Evolutionary conservation across 768 basidiomycete species (phyloP).

Genomic region (Boletus reticuloceps): DNA sequence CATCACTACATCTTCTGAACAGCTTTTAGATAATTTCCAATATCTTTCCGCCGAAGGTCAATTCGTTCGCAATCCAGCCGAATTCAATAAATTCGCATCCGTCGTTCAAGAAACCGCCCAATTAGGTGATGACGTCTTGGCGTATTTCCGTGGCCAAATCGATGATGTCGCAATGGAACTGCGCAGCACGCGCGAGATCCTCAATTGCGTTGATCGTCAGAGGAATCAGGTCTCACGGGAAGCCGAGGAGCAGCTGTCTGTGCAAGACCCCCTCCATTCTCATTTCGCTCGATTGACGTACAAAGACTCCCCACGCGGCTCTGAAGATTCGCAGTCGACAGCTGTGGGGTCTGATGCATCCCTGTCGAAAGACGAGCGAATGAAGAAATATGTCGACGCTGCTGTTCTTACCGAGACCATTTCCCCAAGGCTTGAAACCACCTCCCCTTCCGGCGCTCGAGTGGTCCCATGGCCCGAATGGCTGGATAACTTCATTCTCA

Average conservation of each 20-base stretch:
- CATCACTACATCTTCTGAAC: slow-evolving; percentile 41
- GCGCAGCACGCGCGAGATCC: slow-evolving; percentile 42
- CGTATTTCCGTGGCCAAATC: slow-evolving; percentile 51
- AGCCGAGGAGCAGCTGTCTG: slow-evolving; percentile 42
- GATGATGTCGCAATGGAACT: slow-evolving; percentile 52
- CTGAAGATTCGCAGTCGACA: slow-evolving; percentile 64
- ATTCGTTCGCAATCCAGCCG: slow-evolving; percentile 36
- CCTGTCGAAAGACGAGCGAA: slow-evolving; percentile 13
- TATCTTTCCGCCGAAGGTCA: slow-evolving; percentile 42
- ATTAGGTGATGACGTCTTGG: slow-evolving; percentile 44
- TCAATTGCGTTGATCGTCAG: slow-evolving; percentile 43
- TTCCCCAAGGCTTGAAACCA: slow-evolving; percentile 15
- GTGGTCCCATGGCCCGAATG: slow-evolving; percentile 39
- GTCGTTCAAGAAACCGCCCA: slow-evolving; percentile 48
- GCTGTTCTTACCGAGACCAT: slow-evolving; percentile 20
- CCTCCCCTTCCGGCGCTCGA: slow-evolving; percentile 24
- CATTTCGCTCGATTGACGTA: slow-evolving; percentile 14
- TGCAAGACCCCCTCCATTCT: slow-evolving; percentile 1
- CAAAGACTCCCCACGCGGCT: slow-evolving; percentile 51
- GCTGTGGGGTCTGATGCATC: slow-evolving; percentile 35
- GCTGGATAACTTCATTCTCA: slow-evolving; percentile 38
- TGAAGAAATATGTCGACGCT: slow-evolving; percentile 17
- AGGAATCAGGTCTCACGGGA: slow-evolving; percentile 44
- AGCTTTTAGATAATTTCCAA: slow-evolving; percentile 54
- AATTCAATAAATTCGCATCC: slow-evolving; percentile 43